phyloP scores from a whole-genome alignment of 208 protist species.

The Vickermania ingenoplastis region DNA sequence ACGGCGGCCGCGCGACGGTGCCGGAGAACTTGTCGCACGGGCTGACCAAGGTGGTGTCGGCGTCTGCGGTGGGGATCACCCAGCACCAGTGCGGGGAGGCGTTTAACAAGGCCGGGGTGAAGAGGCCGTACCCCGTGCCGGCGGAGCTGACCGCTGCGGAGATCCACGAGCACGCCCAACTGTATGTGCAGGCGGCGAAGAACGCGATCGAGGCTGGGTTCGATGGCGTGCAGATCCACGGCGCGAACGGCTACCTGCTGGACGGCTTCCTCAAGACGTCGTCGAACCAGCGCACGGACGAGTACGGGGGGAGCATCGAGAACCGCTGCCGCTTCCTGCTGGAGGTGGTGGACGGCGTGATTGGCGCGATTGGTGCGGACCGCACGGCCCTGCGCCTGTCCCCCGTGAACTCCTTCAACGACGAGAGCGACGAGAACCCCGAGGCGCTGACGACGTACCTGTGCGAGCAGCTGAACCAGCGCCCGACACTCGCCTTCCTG shows the following conservation, averaged over 20 bases:
- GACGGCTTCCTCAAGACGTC: constrained; percentile 67
- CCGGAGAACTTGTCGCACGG: constrained; percentile 21
- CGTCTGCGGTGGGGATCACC: constrained; percentile 19
- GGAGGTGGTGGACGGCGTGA: constrained; percentile 62
- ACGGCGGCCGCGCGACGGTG: constrained; percentile 40
- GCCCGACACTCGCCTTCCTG: constrained; percentile 25
- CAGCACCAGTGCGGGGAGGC: constrained; percentile 10
- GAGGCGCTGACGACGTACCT: constrained; percentile 35
- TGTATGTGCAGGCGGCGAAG: constrained; percentile 56
- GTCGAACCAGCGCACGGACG: constrained; percentile 70
- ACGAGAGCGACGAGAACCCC: constrained; percentile 21
- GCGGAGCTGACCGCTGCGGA: constrained; percentile 50
- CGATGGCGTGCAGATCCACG: constrained; percentile 88
- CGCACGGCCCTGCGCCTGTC: constrained; percentile 48
- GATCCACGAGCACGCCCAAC: constrained; percentile 34
- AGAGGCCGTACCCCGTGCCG: constrained; percentile 17
- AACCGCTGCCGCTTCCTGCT: constrained; percentile 62
- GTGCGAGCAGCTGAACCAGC: constrained; percentile 36
- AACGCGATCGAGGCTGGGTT: constrained; percentile 75
- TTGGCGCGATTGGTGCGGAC: constrained; percentile 22
- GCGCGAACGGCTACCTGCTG: constrained; percentile 87
- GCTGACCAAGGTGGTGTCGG: constrained; percentile 11
- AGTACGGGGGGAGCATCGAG: constrained; percentile 83
- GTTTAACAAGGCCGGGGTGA: constrained; percentile 16
- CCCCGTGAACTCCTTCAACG: constrained; percentile 41